Evolutionary conservation across 768 basidiomycete genomes (phyloP).

Genomic region (Macrocybe gigantea): DNA sequence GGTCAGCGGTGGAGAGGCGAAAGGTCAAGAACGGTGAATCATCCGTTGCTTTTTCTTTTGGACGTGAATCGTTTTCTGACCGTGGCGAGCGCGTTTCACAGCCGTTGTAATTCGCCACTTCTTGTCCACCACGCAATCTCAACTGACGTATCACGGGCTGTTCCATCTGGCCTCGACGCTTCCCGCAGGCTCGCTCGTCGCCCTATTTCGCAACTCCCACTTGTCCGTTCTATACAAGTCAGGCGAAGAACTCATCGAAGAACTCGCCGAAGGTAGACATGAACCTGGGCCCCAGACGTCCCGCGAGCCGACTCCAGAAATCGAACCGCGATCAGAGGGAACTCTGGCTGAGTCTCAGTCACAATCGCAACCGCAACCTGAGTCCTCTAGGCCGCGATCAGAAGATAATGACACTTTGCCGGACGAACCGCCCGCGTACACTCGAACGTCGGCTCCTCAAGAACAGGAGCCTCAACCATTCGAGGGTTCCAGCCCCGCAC

Average conservation of each 20-base stretch:
- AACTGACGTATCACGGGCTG: slow-evolving; percentile 84
- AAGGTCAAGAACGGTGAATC: slow-evolving; percentile 69
- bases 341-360: background rate
- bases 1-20: slow-evolving; percentile 46
- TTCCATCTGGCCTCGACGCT: slow-evolving; percentile 73
- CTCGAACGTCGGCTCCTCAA: background rate
- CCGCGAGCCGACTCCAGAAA: background rate
- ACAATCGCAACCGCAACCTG: background rate
- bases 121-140: slow-evolving; percentile 67
- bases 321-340: background rate
- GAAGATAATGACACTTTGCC: background rate
- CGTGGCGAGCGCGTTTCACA: slow-evolving; percentile 16
- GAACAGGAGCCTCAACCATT: too few relatives aligned
- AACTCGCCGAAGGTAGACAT: background rate
- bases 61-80: background rate
- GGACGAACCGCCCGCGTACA: slow-evolving; percentile 2
- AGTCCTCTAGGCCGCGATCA: background rate
- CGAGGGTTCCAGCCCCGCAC: slow-evolving; percentile 3
- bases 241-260: slow-evolving; percentile 7
- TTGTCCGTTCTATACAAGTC: slow-evolving; percentile 80
- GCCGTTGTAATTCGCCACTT: slow-evolving; percentile 66
- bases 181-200: slow-evolving; percentile 50
- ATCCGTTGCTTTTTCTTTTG: background rate
- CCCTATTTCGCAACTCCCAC: slow-evolving; percentile 88
- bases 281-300: too few relatives aligned